Conservation (phyloP, 140 eudicot species). For the Flaveria floridana region DNA sequence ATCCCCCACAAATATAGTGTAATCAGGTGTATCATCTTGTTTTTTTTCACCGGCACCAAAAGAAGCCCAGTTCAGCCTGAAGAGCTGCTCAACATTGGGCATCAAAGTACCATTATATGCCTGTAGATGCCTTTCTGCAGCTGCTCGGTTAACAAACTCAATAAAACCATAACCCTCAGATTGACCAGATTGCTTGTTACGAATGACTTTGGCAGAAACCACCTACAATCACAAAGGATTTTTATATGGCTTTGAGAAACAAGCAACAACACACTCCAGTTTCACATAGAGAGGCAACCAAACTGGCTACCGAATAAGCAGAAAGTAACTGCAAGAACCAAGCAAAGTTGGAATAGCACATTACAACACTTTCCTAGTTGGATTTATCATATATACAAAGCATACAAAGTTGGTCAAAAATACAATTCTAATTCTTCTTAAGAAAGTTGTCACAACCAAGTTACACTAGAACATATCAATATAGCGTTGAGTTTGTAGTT, state of each 20-base stretch:
- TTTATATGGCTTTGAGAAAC: not conserved
- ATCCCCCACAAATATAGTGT: constrained; percentile 86
- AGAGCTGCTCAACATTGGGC: constrained; percentile 71
- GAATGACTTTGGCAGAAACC: constrained; percentile 74
- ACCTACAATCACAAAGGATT: constrained; percentile 45
- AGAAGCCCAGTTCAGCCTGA: constrained; percentile 81
- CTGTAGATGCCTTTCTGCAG: constrained; percentile 71
- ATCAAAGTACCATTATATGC: constrained; percentile 59
- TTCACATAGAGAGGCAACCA: too few relatives aligned
- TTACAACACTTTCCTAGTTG: not conserved
- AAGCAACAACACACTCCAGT: too few relatives aligned
- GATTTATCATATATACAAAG: constrained; percentile 7
- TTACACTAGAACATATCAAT: constrained; percentile 9
- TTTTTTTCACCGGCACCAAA: constrained; percentile 83
- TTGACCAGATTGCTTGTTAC: constrained; percentile 78
- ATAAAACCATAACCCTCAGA: constrained; percentile 87
- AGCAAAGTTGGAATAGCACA: constrained; percentile 12
- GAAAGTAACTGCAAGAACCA: constrained; percentile 1
- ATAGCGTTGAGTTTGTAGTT: not conserved
- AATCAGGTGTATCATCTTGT: constrained; percentile 58
- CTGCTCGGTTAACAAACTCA: constrained; percentile 66
- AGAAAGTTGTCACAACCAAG: not conserved
- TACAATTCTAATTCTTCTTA: constrained; percentile 11
- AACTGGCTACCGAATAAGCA: not conserved
- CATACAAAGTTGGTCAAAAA: constrained; percentile 1